phyloP scores from a whole-genome alignment of 495 filamentous ascomycete species.

The Xylaria flabelliformis region DNA sequence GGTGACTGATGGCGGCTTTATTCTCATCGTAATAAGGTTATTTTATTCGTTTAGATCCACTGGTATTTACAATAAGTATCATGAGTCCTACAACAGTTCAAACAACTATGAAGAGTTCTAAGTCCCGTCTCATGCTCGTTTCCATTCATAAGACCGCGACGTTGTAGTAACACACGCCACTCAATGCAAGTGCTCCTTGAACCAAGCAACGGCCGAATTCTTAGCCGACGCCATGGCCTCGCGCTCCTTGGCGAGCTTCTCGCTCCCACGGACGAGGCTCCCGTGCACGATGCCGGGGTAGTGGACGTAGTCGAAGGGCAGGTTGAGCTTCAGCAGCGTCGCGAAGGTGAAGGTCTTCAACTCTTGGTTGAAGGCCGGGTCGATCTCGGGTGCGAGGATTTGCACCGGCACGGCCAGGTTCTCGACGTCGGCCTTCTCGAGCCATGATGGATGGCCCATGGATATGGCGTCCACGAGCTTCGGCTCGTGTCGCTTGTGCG shows the following conservation, averaged over 20 bases:
- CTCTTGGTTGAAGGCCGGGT: constrained; percentile 55
- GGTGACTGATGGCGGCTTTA: background rate
- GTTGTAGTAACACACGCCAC: background rate
- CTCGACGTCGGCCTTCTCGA: constrained; percentile 59
- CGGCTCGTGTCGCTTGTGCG: constrained; percentile 39
- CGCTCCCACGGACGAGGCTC: constrained; percentile 55
- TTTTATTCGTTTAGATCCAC: background rate
- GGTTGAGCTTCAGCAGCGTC: constrained; percentile 47
- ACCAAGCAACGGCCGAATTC: constrained; percentile 52
- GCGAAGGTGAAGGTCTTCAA: constrained; percentile 55
- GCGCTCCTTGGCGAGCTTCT: constrained; percentile 48
- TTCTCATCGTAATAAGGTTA: background rate
- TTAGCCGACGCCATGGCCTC: constrained; percentile 56
- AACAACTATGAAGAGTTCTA: background rate
- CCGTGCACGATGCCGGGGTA: constrained; percentile 62
- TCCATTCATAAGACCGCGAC: background rate
- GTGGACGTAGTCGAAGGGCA: constrained; percentile 64
- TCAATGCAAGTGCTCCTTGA: constrained; percentile 45
- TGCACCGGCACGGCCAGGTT: constrained; percentile 60
- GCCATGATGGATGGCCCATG: constrained; percentile 59
- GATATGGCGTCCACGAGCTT: constrained; percentile 63
- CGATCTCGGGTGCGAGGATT: constrained; percentile 63
- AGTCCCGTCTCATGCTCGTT: background rate
- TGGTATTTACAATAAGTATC: background rate
- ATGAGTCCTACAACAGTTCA: background rate